Evolutionary conservation across 257 asterid genomes (phyloP).

Genomic region (Leonotis leonurus): DNA sequence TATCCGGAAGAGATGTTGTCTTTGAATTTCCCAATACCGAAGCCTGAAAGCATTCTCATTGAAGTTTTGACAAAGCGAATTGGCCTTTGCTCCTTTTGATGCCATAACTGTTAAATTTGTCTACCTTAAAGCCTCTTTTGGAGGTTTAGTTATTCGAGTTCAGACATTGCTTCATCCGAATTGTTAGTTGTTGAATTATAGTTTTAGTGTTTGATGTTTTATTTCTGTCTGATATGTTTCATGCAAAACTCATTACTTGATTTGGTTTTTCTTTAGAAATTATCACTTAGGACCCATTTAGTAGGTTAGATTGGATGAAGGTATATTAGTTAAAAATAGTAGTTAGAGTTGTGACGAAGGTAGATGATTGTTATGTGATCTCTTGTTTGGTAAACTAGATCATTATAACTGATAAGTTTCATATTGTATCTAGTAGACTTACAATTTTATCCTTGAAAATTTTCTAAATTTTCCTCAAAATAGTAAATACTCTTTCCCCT

Average conservation of each 20-base stretch:
- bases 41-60: constrained; percentile 14
- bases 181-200: neutral
- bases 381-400: too few species aligned
- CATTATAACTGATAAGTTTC: too few species aligned
- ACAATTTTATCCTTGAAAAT: too few species aligned
- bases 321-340: too few species aligned
- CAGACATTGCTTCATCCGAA: neutral
- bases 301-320: too few species aligned
- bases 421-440: too few species aligned
- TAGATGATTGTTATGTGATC: too few species aligned
- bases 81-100: constrained; percentile 4
- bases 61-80: constrained; percentile 21
- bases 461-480: too few species aligned
- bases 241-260: neutral
- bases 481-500: too few species aligned
- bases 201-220: neutral
- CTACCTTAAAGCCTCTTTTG: neutral
- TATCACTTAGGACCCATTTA: too few species aligned
- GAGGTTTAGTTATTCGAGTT: neutral
- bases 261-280: too few species aligned
- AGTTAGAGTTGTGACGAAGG: too few species aligned
- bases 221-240: neutral
- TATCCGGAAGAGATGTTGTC: constrained; percentile 47
- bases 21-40: constrained; percentile 36
- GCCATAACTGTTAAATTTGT: constrained; percentile 8